Conservation (phyloP, 441 rosid species). For the Lepidium campestre region DNA sequence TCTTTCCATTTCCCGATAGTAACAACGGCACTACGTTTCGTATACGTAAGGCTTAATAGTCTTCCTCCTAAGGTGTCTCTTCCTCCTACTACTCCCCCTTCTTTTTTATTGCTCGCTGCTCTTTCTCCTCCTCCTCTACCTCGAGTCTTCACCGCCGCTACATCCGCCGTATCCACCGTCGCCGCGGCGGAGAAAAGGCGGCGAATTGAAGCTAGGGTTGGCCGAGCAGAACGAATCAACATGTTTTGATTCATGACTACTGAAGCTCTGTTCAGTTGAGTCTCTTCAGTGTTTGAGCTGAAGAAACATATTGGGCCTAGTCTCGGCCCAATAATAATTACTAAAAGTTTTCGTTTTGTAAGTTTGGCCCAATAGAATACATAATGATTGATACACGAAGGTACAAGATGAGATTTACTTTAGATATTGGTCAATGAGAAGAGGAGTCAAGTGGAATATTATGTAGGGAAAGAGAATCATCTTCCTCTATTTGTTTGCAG, state of each 20-base stretch:
- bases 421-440: constrained; percentile 1
- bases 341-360: too few species aligned
- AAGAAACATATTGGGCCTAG: neutral
- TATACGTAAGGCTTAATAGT: constrained; percentile 57
- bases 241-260: constrained; percentile 24
- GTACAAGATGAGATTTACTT: neutral
- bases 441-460: neutral
- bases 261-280: neutral
- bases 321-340: neutral
- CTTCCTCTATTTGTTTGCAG: neutral
- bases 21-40: constrained; percentile 78
- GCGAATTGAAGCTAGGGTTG: constrained; percentile 42
- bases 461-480: neutral
- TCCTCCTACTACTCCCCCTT: constrained; percentile 16
- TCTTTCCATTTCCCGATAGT: constrained; percentile 70
- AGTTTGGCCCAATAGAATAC: neutral
- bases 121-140: neutral
- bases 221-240: constrained; percentile 34
- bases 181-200: constrained; percentile 40
- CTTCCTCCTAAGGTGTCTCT: constrained; percentile 64
- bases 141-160: neutral
- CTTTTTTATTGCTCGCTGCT: neutral
- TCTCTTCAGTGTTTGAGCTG: neutral
- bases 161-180: constrained; percentile 16
- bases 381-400: neutral